Conservation (phyloP, 1,284 basidiomycete species). For the Ceratobasidium sp. region DNA sequence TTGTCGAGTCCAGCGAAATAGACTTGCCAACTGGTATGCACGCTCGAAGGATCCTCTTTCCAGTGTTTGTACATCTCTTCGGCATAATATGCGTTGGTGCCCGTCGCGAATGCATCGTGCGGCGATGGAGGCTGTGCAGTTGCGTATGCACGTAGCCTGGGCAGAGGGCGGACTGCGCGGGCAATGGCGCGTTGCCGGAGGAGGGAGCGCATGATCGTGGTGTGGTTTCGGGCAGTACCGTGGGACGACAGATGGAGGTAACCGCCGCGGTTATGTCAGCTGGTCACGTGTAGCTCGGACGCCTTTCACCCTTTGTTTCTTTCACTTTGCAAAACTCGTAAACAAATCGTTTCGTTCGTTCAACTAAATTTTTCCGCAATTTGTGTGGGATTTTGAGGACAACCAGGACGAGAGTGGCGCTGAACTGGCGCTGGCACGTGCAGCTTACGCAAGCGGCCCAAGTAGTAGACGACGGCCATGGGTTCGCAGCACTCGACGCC, state of each 20-base stretch:
- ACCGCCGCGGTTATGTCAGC: conserved; percentile 12
- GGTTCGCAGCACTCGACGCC: conserved; percentile 32
- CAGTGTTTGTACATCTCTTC: conserved; percentile 96
- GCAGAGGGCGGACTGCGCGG: conserved; percentile 24
- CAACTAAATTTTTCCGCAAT: background rate
- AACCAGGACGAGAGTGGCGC: background rate
- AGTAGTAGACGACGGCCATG: conserved; percentile 21
- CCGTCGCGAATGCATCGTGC: conserved; percentile 80
- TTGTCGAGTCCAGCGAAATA: conserved; percentile 96
- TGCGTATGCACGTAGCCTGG: conserved; percentile 7
- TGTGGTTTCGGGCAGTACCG: conserved; percentile 11
- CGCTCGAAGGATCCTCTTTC: conserved; percentile 90
- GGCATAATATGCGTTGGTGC: conserved; percentile 93
- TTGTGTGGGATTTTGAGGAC: background rate
- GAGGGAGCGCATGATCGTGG: conserved; percentile 40
- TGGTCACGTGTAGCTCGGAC: conserved; percentile 7
- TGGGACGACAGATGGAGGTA: conserved; percentile 1
- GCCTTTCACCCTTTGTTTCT: no score
- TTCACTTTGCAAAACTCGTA: no score
- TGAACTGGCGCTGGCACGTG: conserved; percentile 1
- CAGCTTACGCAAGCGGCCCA: conserved; percentile 16
- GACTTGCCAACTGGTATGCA: conserved; percentile 94
- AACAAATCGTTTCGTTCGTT: background rate
- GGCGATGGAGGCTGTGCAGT: conserved; percentile 55
- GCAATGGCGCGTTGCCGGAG: conserved; percentile 39